Evolutionary conservation across 2,329 filamentous ascomycete species (phyloP), one percentile per base, ranked within the genome.

Genomic region (Aspergillus puulaauensis): DNA sequence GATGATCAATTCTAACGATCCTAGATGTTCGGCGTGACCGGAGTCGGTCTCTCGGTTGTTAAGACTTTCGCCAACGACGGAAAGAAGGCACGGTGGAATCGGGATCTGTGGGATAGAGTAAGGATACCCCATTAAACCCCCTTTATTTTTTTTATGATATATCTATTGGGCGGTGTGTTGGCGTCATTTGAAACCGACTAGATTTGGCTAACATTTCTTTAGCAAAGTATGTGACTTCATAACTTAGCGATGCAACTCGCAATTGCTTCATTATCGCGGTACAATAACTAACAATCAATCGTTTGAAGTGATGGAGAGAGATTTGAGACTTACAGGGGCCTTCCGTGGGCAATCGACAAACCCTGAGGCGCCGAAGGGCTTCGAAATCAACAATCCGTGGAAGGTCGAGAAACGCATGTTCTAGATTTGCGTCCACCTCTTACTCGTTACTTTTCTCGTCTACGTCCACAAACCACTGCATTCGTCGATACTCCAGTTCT

Each of bases 351-450:
- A 88, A 70, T 83, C 83, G 56, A 83, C 85, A 73, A 83, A 80
- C 61, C 76, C 80, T 47, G 73, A 76, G 58, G 86, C 86, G 31
- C 85, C 85, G 27, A 73, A 78, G 56, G 85, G 85, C 60, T 88
- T 88, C 75, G 85, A 87, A 74, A 71, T 87, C 68, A 88, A 82
- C 81, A 87, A 86, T 75, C 83, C 83, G 62, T 88, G 86, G 86
- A 85, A 82, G 81, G 85, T 87, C 80, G 75, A 77, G 61, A 75
- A 72, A 62, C 71, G 74, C 63, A 74, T 75, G 41, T 74, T 63
- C 62, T 77, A 75, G 61, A 57, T 58, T 59, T 59, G 62, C 52
- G 52, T 24, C 15, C 17, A 15, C 33, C 17, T 24, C 17, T 49
- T 17, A 59, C 52, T 66, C 58, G 65, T 67, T 61, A 64, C 61